A percentile compares a stretch with the other conserved stretches of the same genome.
Evolutionary conservation across 1,284 basidiomycete genomes (phyloP).

Genomic region (Schizopora paradoxa): DNA sequence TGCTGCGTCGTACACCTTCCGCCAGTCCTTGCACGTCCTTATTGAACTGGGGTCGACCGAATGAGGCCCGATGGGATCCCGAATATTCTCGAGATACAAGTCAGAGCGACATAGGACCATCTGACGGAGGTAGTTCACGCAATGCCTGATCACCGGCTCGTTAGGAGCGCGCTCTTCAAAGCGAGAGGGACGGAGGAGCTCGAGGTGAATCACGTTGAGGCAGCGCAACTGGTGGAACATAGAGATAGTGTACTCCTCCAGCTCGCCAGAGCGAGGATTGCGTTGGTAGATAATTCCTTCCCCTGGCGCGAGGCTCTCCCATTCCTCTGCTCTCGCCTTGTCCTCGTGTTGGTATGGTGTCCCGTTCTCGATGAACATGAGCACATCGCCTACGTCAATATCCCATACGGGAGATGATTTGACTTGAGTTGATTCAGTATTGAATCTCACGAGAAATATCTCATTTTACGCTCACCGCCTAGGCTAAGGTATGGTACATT

Average conservation of each 20-base stretch:
- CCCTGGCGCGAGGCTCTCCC: not conserved
- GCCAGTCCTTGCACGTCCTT: too few species aligned
- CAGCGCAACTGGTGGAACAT: constrained; percentile 32
- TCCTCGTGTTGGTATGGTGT: not conserved
- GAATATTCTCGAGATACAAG: constrained; percentile 25
- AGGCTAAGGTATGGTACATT: too few species aligned
- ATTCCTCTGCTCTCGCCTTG: constrained; percentile 1
- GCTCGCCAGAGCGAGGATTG: not conserved
- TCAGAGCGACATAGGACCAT: constrained; percentile 3
- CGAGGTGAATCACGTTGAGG: constrained; percentile 24
- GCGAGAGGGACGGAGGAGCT: constrained; percentile 11
- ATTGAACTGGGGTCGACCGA: too few species aligned
- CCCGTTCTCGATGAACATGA: too few species aligned
- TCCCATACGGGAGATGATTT: too few species aligned
- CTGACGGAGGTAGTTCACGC: constrained; percentile 6
- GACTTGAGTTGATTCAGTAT: too few species aligned
- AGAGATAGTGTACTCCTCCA: constrained; percentile 5
- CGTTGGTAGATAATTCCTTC: not conserved
- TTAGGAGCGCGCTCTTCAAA: constrained; percentile 23
- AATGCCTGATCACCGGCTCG: too few species aligned
- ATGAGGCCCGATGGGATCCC: too few species aligned
- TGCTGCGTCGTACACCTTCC: too few species aligned
- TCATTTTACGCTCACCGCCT: too few species aligned
- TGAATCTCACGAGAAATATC: too few species aligned
- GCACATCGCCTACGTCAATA: too few species aligned